phyloP scores from a whole-genome alignment of 805 yeast species.

The Maudiozyma serrabonitensis region DNA sequence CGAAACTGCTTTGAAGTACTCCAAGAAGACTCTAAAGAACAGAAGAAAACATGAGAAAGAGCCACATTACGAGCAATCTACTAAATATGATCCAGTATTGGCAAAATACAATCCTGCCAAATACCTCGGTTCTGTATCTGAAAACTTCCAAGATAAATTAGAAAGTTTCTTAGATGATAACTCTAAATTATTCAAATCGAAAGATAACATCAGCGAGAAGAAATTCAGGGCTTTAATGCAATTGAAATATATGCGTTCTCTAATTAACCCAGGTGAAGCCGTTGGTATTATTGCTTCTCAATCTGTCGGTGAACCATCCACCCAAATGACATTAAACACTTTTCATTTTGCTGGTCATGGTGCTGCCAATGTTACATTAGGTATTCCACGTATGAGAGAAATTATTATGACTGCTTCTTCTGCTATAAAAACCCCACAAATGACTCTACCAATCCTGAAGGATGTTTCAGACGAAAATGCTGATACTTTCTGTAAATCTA shows the following conservation, averaged over 20 bases:
- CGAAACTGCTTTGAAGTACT: conserved; percentile 67
- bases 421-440: conserved; percentile 94
- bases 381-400: conserved; percentile 99
- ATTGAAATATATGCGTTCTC: conserved; percentile 92
- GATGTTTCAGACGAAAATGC: conserved; percentile 83
- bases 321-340: conserved; percentile 96
- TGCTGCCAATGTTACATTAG: conserved; percentile 98
- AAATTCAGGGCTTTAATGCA: conserved; percentile 96
- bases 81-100: conserved; percentile 80
- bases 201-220: conserved; percentile 46
- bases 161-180: conserved; percentile 58
- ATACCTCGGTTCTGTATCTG: conserved; percentile 88
- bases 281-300: conserved; percentile 98
- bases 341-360: conserved; percentile 99
- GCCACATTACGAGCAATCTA: conserved; percentile 52
- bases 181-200: conserved; percentile 45
- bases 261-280: conserved; percentile 93
- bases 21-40: conserved; percentile 72
- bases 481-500: conserved; percentile 84
- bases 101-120: conserved; percentile 81
- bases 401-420: conserved; percentile 98
- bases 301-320: conserved; percentile 97
- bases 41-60: conserved; percentile 51
- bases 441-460: conserved; percentile 77
- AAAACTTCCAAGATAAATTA: conserved; percentile 71